Base-by-base conservation (phyloP, 768 basidiomycete genomes). In the Kwoniella botswanensis region DNA sequence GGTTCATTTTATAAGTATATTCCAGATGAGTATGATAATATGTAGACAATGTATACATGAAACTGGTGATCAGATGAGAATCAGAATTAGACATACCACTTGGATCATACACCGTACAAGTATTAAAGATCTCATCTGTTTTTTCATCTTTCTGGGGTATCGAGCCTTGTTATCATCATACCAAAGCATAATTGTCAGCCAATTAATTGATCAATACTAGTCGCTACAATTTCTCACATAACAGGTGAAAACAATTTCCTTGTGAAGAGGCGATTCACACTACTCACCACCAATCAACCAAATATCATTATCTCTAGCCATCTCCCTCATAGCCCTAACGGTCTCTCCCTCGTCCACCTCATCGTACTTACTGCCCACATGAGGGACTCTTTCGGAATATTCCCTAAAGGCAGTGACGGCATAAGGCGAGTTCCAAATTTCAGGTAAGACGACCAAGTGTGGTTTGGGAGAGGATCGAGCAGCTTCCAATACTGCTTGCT, bases 231-330 rank as follows among this genome's bases (percentile, higher is more conserved):
- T 35, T 6, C 7, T 29, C 35, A 35, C 6, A 35, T 35, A 9
- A 35, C 35, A 35, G 35, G 35, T 7, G 35, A 35, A 6, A 35
- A 35, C 35, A 7, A 35, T 35, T 35, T 7, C 35, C 35, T 35
- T 35, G 35, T 35, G 35, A 35, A 35, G 35, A 35, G 35, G n/a
- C 26, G 24, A 46, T 22, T 18, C 12, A 46, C n/a, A 41, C 54
- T 0, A 60, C 73, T 56, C 77, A 91, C 96, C 97, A 84, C 95
- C 97, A 76, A 99, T 88, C n/a, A 99, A 85, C 95, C 95, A 98
- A 13, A 90, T 86, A 6, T 86, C 88, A 41, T 88, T 86, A 79
- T 92, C 88, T 81, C 89, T 93, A 0, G 97, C 97, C 61, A 88
- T 89, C 41, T 86, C 85, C 44, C 93, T 92, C 61, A 99, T 87